A percentile compares a stretch with the other conserved stretches of the same genome.
Conservation (phyloP, 169 alveolate genomes). For the Toxoplasma gondii region DNA sequence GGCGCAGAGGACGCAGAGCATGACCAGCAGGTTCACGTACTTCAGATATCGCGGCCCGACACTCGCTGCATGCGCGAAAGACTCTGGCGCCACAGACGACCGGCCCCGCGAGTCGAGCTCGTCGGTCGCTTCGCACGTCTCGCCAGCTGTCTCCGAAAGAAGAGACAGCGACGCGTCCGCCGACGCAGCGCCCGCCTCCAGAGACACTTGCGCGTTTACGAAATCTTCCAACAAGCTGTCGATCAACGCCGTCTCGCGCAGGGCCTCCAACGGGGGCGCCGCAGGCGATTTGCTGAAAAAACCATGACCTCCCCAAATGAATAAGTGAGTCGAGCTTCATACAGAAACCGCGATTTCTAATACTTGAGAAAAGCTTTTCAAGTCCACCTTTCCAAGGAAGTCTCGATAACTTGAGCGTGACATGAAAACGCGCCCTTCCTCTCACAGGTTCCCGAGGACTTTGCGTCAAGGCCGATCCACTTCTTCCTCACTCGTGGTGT, state of each 20-base stretch:
- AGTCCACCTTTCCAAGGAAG: too few species aligned
- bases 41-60: slow-evolving; percentile 36
- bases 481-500: too few species aligned
- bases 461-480: not conserved
- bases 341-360: too few species aligned
- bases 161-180: not conserved
- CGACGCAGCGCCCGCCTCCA: slow-evolving; percentile 16
- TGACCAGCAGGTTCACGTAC: slow-evolving; percentile 48
- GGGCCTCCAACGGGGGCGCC: slow-evolving; percentile 45
- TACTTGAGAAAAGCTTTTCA: too few species aligned
- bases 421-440: not conserved
- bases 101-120: not conserved
- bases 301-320: not conserved
- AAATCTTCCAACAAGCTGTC: slow-evolving; percentile 52
- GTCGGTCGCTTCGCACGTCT: not conserved
- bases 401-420: not conserved
- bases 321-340: too few species aligned
- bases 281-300: slow-evolving; percentile 36
- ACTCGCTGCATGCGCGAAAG: not conserved
- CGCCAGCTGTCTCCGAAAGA: not conserved
- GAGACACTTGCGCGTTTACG: slow-evolving; percentile 36
- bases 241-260: slow-evolving; percentile 56
- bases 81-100: not conserved
- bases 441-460: not conserved
- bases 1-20: slow-evolving; percentile 53